Evolutionary conservation across 2,329 filamentous ascomycete genomes (phyloP).

Genomic region (Alternaria brassicicola): DNA sequence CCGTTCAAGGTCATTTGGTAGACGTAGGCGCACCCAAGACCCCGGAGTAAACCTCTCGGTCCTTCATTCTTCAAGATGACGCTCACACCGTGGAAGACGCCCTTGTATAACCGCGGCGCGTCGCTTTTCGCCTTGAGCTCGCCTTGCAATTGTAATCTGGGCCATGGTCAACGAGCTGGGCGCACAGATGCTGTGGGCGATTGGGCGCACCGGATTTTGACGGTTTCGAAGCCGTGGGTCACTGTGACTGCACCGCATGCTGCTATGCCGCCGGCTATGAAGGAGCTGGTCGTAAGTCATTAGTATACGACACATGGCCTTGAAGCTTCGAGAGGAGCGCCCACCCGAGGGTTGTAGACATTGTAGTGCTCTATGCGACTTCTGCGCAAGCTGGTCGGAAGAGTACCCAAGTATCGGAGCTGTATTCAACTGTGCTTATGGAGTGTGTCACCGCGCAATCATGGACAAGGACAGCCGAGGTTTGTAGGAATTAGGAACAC

Average conservation of each 20-base stretch:
- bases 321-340: background rate
- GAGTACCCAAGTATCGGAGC: background rate
- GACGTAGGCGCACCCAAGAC: conserved; percentile 90
- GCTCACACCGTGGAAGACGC: conserved; percentile 86
- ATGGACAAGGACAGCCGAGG: background rate
- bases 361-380: conserved; percentile 30
- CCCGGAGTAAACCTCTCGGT: conserved; percentile 81
- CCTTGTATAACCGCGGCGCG: conserved; percentile 86
- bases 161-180: conserved; percentile 24
- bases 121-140: conserved; percentile 87
- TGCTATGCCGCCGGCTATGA: conserved; percentile 94
- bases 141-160: conserved; percentile 91
- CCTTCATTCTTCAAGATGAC: conserved; percentile 94
- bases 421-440: background rate
- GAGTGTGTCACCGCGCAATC: conserved; percentile 6
- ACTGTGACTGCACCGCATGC: conserved; percentile 97
- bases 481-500: background rate
- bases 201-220: conserved; percentile 84
- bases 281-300: conserved; percentile 63
- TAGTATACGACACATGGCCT: background rate
- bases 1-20: conserved; percentile 98
- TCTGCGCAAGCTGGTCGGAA: background rate
- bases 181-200: background rate
- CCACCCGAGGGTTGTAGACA: conserved; percentile 58
- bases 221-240: conserved; percentile 97